Evolutionary conservation across 2,329 filamentous ascomycete species (phyloP).

Genomic region (Thielaviopsis euricoi): DNA sequence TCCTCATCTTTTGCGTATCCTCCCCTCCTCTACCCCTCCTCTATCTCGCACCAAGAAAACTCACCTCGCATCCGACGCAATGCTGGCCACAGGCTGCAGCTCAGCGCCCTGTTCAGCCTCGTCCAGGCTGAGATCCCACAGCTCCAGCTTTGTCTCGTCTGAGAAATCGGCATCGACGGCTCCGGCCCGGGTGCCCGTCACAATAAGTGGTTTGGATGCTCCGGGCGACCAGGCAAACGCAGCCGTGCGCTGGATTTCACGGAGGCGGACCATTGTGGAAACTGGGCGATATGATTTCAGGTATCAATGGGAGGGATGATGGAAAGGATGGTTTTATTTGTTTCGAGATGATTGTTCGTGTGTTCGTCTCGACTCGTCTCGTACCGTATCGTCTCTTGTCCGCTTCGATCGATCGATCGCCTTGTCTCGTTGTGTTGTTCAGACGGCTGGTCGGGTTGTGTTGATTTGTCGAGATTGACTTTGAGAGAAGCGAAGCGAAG

Average conservation of each 20-base stretch:
- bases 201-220: conserved; percentile 61
- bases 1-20: not conserved
- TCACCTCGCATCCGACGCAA: conserved; percentile 81
- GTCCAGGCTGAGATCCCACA: conserved; percentile 86
- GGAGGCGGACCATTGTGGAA: conserved; percentile 75
- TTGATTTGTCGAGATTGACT: not conserved
- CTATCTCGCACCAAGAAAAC: not conserved
- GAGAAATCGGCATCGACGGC: conserved; percentile 96
- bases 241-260: conserved; percentile 92
- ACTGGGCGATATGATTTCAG: conserved; percentile 2
- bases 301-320: not conserved
- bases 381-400: too few species aligned
- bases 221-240: conserved; percentile 93
- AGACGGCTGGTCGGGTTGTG: too few species aligned
- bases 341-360: too few species aligned
- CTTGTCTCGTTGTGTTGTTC: too few species aligned
- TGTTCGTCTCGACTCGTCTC: too few species aligned
- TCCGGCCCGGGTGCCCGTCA: conserved; percentile 85
- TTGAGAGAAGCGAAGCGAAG: too few species aligned
- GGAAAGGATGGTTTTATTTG: too few species aligned
- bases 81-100: conserved; percentile 68
- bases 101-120: conserved; percentile 60
- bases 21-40: too few species aligned
- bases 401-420: too few species aligned
- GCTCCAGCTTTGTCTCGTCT: conserved; percentile 86